A percentile compares a stretch with the other conserved stretches of the same genome.
phyloP scores from a whole-genome alignment of 176 grass and related monocot species.

The Cenchrus purpureus region DNA sequence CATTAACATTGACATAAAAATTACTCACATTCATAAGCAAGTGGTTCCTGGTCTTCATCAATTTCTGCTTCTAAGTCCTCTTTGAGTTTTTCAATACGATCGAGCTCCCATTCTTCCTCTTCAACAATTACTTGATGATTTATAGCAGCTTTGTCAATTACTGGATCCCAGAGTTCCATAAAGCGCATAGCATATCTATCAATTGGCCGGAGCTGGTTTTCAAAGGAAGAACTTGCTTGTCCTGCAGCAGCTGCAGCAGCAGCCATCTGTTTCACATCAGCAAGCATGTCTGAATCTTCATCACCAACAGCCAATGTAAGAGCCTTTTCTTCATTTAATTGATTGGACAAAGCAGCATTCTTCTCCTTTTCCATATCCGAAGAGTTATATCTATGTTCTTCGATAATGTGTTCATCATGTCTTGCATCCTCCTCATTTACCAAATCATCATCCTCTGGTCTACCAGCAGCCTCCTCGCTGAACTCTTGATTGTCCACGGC shows the following conservation, averaged over 20 bases:
- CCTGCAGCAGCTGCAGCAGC: constrained; percentile 92
- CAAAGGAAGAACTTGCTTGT: constrained; percentile 94
- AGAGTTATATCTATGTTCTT: constrained; percentile 63
- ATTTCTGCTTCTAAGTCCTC: constrained; percentile 98
- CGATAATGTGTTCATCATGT: constrained; percentile 62
- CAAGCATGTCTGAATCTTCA: constrained; percentile 97
- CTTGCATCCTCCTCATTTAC: constrained; percentile 84
- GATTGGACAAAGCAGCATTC: constrained; percentile 47
- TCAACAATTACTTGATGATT: constrained; percentile 73
- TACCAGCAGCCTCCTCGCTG: constrained; percentile 78
- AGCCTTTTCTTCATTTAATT: constrained; percentile 71
- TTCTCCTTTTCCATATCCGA: constrained; percentile 65
- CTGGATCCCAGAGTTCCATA: constrained; percentile 95
- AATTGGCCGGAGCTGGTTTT: constrained; percentile 96
- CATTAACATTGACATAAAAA: not conserved
- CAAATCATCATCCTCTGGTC: constrained; percentile 78
- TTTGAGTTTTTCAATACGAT: constrained; percentile 96
- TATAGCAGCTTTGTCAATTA: constrained; percentile 78
- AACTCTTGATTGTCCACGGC: constrained; percentile 99
- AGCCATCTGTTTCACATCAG: constrained; percentile 97
- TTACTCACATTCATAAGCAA: constrained; percentile 88
- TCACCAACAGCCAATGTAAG: constrained; percentile 79
- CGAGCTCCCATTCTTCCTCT: constrained; percentile 99
- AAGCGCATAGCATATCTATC: constrained; percentile 98
- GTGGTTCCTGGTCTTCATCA: constrained; percentile 97